These are phyloP conservation scores for Blastocystis sp. DNA, from an alignment of 352 stramenopile genomes.

Conservation along the genomic window DNA sequence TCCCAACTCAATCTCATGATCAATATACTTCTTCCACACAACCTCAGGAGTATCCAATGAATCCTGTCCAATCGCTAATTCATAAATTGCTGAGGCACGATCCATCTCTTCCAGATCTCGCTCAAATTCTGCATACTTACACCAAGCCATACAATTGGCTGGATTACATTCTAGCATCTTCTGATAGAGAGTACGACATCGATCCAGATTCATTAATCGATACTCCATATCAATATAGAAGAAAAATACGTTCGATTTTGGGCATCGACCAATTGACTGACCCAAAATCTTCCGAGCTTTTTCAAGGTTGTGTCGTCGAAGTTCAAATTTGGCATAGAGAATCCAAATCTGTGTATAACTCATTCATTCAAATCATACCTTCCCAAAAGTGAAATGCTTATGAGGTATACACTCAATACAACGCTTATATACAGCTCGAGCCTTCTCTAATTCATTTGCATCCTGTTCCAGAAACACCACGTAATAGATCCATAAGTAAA, in stretches of 20 bases:
- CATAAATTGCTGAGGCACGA: constrained; percentile 84
- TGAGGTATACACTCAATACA: constrained; percentile 87
- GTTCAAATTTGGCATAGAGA: constrained; percentile 87
- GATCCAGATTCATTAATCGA: constrained; percentile 92
- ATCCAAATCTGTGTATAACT: constrained; percentile 79
- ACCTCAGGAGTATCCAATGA: constrained; percentile 94
- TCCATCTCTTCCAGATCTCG: constrained; percentile 85
- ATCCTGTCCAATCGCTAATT: constrained; percentile 85
- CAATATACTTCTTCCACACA: constrained; percentile 97
- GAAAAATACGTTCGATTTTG: constrained; percentile 82
- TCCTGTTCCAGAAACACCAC: constrained; percentile 91
- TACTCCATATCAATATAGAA: constrained; percentile 89
- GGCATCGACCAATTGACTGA: constrained; percentile 83
- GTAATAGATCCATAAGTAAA: constrained; percentile 99
- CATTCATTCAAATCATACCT: constrained; percentile 67
- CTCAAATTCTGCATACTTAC: constrained; percentile 87
- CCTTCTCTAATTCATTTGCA: constrained; percentile 72
- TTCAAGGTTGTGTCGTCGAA: constrained; percentile 84
- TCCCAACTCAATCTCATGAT: constrained; percentile 87
- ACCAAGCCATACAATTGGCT: constrained; percentile 60
- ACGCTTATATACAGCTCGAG: constrained; percentile 84
- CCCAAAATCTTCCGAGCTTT: constrained; percentile 82
- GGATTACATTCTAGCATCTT: constrained; percentile 76
- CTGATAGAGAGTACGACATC: constrained; percentile 74
- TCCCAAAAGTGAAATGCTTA: constrained; percentile 91